A percentile compares a stretch with the other conserved stretches of the same genome.
Conservation (phyloP, 192 early-diverging fungal species). For the Chytriomyces confervae region DNA sequence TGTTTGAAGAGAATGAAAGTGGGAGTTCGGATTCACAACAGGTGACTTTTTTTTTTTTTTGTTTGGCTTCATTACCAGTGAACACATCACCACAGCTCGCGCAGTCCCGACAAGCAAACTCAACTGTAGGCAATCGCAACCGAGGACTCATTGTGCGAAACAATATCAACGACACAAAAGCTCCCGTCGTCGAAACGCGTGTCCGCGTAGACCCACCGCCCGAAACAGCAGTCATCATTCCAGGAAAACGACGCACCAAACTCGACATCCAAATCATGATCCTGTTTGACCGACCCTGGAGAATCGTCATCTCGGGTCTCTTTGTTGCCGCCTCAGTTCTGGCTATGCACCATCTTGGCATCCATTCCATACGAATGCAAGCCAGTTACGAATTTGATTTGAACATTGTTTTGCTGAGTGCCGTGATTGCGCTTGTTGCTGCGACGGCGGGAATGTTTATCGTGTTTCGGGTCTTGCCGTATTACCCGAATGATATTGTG, state of each 20-base stretch:
- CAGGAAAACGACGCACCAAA: not conserved
- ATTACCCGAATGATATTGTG: conserved; percentile 1
- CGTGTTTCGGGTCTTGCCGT: conserved; percentile 15
- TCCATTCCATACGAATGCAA: conserved; percentile 17
- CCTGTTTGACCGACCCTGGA: conserved; percentile 4
- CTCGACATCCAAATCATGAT: not conserved
- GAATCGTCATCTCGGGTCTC: conserved; percentile 14
- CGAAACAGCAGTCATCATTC: not conserved
- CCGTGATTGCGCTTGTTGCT: conserved; percentile 15
- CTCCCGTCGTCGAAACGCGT: no score
- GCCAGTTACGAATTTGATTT: not conserved
- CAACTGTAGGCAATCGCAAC: no score
- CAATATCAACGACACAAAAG: no score
- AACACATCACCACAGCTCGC: no score
- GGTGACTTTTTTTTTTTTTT: no score
- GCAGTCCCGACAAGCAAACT: no score
- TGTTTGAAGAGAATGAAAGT: no score
- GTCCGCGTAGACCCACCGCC: no score
- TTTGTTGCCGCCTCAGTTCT: conserved; percentile 7
- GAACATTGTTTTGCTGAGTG: not conserved
- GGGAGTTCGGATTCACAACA: no score
- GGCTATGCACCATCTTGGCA: conserved; percentile 25
- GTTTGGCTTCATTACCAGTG: no score
- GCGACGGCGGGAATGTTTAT: conserved; percentile 25
- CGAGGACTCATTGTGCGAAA: no score